Conservation (phyloP, 495 filamentous ascomycete genomes). For the Neurospora sp. region DNA sequence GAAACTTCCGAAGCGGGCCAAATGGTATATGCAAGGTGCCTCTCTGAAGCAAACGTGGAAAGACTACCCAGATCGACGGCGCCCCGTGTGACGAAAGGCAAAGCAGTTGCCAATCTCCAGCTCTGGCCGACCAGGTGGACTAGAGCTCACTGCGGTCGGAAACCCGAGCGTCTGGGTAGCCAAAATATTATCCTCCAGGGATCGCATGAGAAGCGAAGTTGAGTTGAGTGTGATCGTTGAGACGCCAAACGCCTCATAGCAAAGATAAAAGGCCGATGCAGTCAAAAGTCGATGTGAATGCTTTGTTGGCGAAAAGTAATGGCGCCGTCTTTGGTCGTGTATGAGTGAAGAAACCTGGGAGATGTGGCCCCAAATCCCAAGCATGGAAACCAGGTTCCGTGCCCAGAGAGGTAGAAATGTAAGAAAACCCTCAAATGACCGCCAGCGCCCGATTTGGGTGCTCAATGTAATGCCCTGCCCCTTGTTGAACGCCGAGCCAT, state of each 20-base stretch:
- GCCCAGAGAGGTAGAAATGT: not conserved
- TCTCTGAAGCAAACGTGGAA: not conserved
- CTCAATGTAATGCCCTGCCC: conserved; percentile 3
- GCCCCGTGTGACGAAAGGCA: not conserved
- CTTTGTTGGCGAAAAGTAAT: not conserved
- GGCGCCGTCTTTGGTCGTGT: not conserved
- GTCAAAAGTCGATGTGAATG: not conserved
- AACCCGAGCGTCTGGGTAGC: not conserved
- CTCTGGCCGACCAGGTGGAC: not conserved
- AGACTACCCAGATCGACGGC: not conserved
- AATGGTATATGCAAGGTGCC: not conserved
- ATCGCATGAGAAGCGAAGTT: not conserved
- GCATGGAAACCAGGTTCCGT: not conserved
- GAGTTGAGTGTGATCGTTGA: not conserved
- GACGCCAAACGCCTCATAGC: not conserved
- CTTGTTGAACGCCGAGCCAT: conserved; percentile 37
- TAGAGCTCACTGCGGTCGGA: not conserved
- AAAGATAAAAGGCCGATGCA: not conserved
- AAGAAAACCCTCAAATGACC: not conserved
- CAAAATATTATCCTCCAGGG: not conserved
- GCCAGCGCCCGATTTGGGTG: not conserved
- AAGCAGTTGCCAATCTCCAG: not conserved
- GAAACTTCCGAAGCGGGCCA: not conserved
- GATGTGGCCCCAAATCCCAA: not conserved
- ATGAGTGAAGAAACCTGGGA: not conserved